Evolutionary conservation across 345 rosid genomes (phyloP), one percentile per base, ranked within the genome.

Genomic region (Raphanus sativus): DNA sequence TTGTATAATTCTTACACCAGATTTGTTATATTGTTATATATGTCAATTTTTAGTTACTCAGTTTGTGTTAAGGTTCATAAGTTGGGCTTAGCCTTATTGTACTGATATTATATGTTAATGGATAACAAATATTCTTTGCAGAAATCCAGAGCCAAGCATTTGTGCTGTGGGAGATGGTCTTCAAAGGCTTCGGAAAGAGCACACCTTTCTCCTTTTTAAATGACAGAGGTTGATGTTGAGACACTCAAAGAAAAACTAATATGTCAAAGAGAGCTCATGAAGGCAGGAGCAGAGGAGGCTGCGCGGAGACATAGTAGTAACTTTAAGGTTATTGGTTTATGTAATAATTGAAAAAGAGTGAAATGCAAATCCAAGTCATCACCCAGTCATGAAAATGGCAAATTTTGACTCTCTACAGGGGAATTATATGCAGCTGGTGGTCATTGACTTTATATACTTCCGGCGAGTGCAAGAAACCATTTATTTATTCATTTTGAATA

Each of bases 61-160:
- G 10, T 50, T 3, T 34, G 28, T 48, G 55, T 48, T n/a, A 5
- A 48, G 55, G 7, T 15, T 48, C 55, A n/a, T 4, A 24, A 54
- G 55, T 54, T 59, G 54, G n/a, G 48, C 24, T 16, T 33, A 55
- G 34, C 17, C 25, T 52, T 52, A 17, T 48, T 48, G 55, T 13
- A 48, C 58, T 56, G 3, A 48, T 68, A 29, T 26, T 58, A 33
- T 67, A 29, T 40, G 72, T 65, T 77, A 77, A 71, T 71, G 71
- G 15, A 54, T 16, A 64, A 3, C 15, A 63, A 33, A 17, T 71
- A 56, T 77, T 77, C 76, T 77, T 77, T 71, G 81, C 81, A 71
- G 81, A 76, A 32, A 34, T 16, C 58, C 32, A 69, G 70, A 62
- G 42, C 29, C 74, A 76, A 61, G 69, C 75, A 6, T 52, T 62